These are phyloP conservation scores for Tardiomyces digboiensis DNA, from an alignment of 1,139 yeast genomes.

Conservation along the genomic window DNA sequence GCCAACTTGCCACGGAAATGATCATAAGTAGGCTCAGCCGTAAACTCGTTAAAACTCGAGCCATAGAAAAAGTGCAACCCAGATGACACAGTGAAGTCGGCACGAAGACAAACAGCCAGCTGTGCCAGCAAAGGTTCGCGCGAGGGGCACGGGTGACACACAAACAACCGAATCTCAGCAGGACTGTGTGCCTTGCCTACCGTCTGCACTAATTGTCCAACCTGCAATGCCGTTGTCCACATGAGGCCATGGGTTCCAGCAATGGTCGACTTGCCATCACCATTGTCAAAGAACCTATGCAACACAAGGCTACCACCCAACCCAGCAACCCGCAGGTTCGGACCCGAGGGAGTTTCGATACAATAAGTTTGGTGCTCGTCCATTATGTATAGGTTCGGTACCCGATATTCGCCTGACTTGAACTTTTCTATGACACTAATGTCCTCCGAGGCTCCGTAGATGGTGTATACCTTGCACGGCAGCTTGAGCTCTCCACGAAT, in stretches of 20 bases:
- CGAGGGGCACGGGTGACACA: constrained; percentile 60
- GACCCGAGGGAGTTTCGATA: constrained; percentile 30
- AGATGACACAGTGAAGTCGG: constrained; percentile 65
- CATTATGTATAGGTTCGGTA: constrained; percentile 50
- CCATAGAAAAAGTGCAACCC: constrained; percentile 68
- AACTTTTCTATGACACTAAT: constrained; percentile 54
- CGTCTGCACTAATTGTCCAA: constrained; percentile 52
- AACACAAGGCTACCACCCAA: constrained; percentile 64
- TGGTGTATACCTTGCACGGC: constrained; percentile 62
- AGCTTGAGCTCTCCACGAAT: constrained; percentile 38
- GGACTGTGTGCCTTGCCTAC: constrained; percentile 29
- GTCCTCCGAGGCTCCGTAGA: constrained; percentile 71
- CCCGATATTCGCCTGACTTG: constrained; percentile 39
- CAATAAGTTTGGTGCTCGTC: constrained; percentile 40
- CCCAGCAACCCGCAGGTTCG: constrained; percentile 50
- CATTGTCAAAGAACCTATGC: constrained; percentile 63
- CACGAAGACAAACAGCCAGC: constrained; percentile 54
- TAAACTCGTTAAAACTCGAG: constrained; percentile 57
- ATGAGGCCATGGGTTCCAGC: constrained; percentile 69
- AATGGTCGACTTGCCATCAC: constrained; percentile 34
- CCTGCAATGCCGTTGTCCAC: constrained; percentile 65
- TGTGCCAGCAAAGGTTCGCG: constrained; percentile 62
- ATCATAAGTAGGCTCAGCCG: constrained; percentile 4
- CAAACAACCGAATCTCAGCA: constrained; percentile 47
- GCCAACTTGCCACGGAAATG: constrained; percentile 35